These are phyloP conservation scores for Picea glauca DNA, from an alignment of 75 land plant species.

Conservation along the genomic window DNA sequence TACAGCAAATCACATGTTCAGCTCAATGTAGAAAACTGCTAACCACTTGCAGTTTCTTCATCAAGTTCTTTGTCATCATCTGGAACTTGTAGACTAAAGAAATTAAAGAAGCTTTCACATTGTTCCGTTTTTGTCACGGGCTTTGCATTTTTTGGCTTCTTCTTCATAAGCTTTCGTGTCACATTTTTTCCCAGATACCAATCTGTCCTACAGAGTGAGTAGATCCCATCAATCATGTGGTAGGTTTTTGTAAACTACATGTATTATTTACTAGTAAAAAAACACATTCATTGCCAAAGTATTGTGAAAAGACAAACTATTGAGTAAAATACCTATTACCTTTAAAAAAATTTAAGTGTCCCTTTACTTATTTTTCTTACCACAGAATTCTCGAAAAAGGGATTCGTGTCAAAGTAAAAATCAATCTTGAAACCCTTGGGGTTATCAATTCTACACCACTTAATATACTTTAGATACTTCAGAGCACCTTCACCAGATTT, in stretches of 20 bases:
- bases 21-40: background rate
- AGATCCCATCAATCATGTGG: constrained; percentile 86
- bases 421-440: constrained; percentile 98
- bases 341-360: background rate
- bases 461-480: constrained; percentile 84
- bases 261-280: background rate
- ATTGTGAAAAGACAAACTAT: too few relatives aligned
- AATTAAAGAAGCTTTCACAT: constrained; percentile 97
- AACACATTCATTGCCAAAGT: too few relatives aligned
- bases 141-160: constrained; percentile 87
- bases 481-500: constrained; percentile 95
- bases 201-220: constrained; percentile 69
- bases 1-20: background rate
- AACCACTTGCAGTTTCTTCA: constrained; percentile 66
- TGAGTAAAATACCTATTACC: too few relatives aligned
- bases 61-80: constrained; percentile 92
- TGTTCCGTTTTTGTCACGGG: constrained; percentile 89
- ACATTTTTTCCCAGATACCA: constrained; percentile 91
- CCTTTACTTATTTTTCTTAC: constrained; percentile 10
- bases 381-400: constrained; percentile 83
- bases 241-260: constrained; percentile 82
- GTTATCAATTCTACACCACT: constrained; percentile 70
- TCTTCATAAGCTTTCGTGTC: constrained; percentile 88
- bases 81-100: constrained; percentile 90
- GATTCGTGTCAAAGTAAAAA: constrained; percentile 82